These are phyloP conservation scores for Dictyostelium brefeldianum DNA, from an alignment of 78 protist species.

Conservation along the genomic window DNA sequence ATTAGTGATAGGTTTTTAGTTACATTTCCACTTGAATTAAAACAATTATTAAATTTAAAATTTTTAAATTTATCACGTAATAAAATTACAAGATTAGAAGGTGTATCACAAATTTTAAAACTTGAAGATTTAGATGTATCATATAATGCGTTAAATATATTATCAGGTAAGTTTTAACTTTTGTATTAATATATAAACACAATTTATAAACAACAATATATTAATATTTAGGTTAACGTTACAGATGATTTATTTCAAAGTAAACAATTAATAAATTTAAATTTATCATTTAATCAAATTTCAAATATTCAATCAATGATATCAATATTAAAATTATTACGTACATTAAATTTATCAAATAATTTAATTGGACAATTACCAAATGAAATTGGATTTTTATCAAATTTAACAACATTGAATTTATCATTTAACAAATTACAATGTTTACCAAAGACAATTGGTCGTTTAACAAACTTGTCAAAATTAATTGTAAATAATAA, in stretches of 20 bases:
- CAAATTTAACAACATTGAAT: constrained; percentile 39
- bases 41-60: constrained; percentile 18
- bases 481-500: constrained; percentile 77
- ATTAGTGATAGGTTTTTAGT: constrained; percentile 48
- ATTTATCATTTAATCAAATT: constrained; percentile 78
- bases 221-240: too few relatives aligned
- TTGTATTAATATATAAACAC: neutral
- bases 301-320: neutral
- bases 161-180: constrained; percentile 6
- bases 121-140: constrained; percentile 74
- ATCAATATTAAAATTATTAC: neutral
- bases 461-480: constrained; percentile 19
- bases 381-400: constrained; percentile 38
- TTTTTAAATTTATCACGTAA: constrained; percentile 32
- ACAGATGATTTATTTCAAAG: constrained; percentile 57
- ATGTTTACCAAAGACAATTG: constrained; percentile 74
- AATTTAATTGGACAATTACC: constrained; percentile 47
- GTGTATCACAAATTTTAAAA: constrained; percentile 14
- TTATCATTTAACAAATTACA: constrained; percentile 72
- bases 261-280: constrained; percentile 25
- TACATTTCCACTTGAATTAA: constrained; percentile 39
- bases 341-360: constrained; percentile 55
- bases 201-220: neutral
- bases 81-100: constrained; percentile 51
- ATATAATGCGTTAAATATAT: constrained; percentile 22